Evolutionary conservation across 345 rosid species (phyloP).

Genomic region (Eucalyptus sideroxylon): DNA sequence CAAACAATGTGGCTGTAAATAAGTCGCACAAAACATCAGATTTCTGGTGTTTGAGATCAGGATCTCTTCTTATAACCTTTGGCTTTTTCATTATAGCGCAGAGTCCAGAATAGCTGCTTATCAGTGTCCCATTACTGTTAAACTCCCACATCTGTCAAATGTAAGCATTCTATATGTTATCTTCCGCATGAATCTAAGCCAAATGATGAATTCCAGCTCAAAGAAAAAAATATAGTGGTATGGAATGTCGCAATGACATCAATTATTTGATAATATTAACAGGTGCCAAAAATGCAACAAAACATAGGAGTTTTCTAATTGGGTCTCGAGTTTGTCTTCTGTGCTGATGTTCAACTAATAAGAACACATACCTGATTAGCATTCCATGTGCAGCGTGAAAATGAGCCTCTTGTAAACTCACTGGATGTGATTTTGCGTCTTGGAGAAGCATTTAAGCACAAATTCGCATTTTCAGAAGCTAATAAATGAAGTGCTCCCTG

Average conservation of each 20-base stretch:
- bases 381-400: slow-evolving; percentile 58
- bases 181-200: neutral
- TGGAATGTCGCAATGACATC: neutral
- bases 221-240: neutral
- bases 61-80: slow-evolving; percentile 24
- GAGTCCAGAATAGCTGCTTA: slow-evolving; percentile 74
- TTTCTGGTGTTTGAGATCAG: neutral
- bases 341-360: neutral
- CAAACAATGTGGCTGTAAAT: neutral
- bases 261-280: neutral
- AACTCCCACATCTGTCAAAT: slow-evolving; percentile 76
- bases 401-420: slow-evolving; percentile 39
- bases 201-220: neutral
- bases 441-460: slow-evolving; percentile 71
- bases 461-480: slow-evolving; percentile 36
- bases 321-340: neutral
- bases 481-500: slow-evolving; percentile 36
- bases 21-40: no score
- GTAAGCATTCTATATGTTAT: neutral
- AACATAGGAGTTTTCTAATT: neutral
- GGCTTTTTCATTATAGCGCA: slow-evolving; percentile 49
- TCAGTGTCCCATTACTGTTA: slow-evolving; percentile 37
- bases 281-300: neutral
- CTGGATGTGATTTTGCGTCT: slow-evolving; percentile 54
- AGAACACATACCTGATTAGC: slow-evolving; percentile 62